Evolutionary conservation across 805 yeast genomes (phyloP), one percentile per base, ranked within the genome.

Genomic region (Metahyphopichia silvanorum): DNA sequence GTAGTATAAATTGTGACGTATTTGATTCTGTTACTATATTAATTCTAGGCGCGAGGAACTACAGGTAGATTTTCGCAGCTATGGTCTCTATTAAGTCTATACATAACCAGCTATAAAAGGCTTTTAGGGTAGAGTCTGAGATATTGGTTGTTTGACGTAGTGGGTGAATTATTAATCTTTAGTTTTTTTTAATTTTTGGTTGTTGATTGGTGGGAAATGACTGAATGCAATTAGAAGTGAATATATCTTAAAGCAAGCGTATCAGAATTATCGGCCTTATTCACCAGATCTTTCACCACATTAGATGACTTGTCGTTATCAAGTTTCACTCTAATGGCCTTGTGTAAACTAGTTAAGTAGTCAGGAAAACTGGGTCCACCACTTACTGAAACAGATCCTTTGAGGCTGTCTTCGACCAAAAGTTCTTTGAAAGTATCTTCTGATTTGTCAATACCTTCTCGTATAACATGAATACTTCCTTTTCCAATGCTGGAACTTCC

Each of bases 361-460:
- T 85, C 95, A 5, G 74, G 55, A 51, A 80, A 83, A 14, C 80
- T 72, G 60, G 47, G 77, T 51, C 54, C 52, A 19, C 47, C 45
- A 27, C 42, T 38, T 26, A 79, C 77, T 22, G 42, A 43, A 8
- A 53, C 32, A 62, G 62, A 16, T 68, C 62, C 58, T n/a, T 33
- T 31, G 5, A 56, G 31, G 28, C 76, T 69, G 52, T 93, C 98
- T 48, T 93, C 98, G 18, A 80, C 77, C 50, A 93, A 60, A 31
- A 75, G 48, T 25, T 78, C 79, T 24, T 69, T 60, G 51, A 87
- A 76, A 24, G 48, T 52, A 9, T 39, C 36, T 44, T 79, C 79
- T 3, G 76, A 68, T 23, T 13, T 13, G 49, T 85, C 94, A 14
- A 72, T 55, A 5, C 79, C 79, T 43, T 77, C 79, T 39, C 93